Conservation (phyloP, 148 eudicot genomes). For the Cornus kousa region DNA sequence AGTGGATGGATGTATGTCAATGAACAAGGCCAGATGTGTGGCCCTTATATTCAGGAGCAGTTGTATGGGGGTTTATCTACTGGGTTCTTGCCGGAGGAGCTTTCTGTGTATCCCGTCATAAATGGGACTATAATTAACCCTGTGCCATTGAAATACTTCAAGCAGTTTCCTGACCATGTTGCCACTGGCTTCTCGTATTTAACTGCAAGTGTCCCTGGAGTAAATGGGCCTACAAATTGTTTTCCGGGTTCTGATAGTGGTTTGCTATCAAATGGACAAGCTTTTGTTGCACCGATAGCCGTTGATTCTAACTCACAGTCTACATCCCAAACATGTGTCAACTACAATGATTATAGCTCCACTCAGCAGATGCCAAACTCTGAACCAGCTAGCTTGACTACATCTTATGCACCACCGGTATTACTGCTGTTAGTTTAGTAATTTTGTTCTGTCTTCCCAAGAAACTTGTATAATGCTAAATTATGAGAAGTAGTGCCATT, state of each 20-base stretch:
- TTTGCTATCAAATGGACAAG: conserved; percentile 5
- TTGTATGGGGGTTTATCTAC: conserved; percentile 74
- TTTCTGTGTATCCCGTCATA: conserved; percentile 74
- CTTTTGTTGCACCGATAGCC: conserved; percentile 6
- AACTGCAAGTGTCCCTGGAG: conserved; percentile 24
- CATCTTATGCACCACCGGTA: conserved; percentile 43
- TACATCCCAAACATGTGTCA: conserved; percentile 10
- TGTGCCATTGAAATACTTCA: conserved; percentile 73
- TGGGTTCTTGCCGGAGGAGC: conserved; percentile 82
- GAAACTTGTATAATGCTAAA: not conserved
- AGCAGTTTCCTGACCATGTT: conserved; percentile 81
- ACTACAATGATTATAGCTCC: conserved; percentile 20
- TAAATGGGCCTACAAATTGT: conserved; percentile 16
- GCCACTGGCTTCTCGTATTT: conserved; percentile 70
- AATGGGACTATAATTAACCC: conserved; percentile 59
- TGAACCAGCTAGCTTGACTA: conserved; percentile 22
- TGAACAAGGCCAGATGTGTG: conserved; percentile 84
- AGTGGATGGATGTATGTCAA: conserved; percentile 95
- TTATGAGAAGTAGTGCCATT: not conserved
- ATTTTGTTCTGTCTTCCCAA: not conserved
- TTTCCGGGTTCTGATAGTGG: conserved; percentile 9
- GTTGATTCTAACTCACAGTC: conserved; percentile 22
- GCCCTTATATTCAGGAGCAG: conserved; percentile 88
- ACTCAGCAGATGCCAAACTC: conserved; percentile 17
- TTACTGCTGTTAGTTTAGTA: conserved; percentile 1